Base-by-base conservation (phyloP, 2,329 filamentous ascomycete species). In the Aureobasidium uvarum region DNA sequence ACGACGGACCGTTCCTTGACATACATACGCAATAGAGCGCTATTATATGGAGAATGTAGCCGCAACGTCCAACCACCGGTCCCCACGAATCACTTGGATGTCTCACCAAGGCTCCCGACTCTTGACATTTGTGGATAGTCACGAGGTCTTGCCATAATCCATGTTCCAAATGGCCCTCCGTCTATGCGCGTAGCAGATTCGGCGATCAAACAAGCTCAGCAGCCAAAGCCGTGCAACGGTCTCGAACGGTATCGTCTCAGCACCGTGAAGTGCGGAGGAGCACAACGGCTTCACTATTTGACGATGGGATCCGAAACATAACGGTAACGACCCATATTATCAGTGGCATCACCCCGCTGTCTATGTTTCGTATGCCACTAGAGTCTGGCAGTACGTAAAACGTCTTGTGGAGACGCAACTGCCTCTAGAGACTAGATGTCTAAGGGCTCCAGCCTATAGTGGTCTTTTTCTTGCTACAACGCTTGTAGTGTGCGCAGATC, bases 291-390 rank as follows among this genome's bases (percentile, higher is more conserved):
- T 20, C 11, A 48, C 56, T 48, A 60, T 38, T 18, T 33, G 43
- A 23, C 43, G 56, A 33, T 48, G 41, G 5, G 8, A 60, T 48
- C 56, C 46, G 56, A 60, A 60, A 60, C 56, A 31, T 14, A 60
- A 60, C 56, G 43, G 18, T 3, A 38, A 60, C 31, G 28, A 31
- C 6, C 38, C 39, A 33, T 16, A 31, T 2, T 5, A 25, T 8
- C 31, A 18, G 13, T 18, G 14, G 4, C 41, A 28, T 38, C n/a
- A 38, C 55, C 31, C 25, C 38, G 38, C 56, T 48, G 43, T 60
- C 43, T 31, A 48, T 60, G 41, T 60, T 60, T 48, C 56, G 16
- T 39, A 43, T 18, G 1, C 23, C 28, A 18, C 18, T 25, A 38
- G 43, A 58, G 52, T 56, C 46, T 33, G 55, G 38, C 10, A 7